Evolutionary conservation across 768 basidiomycete genomes (phyloP).

Genomic region (Sistotremastrum niveocremeum): DNA sequence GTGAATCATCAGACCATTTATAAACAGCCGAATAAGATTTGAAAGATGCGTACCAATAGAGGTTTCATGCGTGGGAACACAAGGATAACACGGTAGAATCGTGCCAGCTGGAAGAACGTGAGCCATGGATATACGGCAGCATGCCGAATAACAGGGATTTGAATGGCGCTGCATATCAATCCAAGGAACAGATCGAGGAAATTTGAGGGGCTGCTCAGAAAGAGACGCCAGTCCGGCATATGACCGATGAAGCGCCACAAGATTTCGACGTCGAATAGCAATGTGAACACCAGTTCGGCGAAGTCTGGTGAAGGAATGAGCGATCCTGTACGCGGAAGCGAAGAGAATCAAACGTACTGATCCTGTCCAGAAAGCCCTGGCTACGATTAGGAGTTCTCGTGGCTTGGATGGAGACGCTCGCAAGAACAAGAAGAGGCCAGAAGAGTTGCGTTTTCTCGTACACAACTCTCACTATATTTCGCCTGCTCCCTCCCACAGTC

Average conservation of each 20-base stretch:
- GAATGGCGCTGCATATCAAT: conserved; percentile 61
- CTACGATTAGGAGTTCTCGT: conserved; percentile 43
- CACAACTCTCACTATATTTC: conserved; percentile 38
- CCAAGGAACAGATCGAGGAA: conserved; percentile 68
- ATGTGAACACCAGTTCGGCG: conserved; percentile 63
- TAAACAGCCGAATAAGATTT: conserved; percentile 1
- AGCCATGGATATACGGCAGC: conserved; percentile 74
- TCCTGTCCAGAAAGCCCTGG: conserved; percentile 4
- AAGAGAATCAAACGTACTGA: conserved; percentile 7
- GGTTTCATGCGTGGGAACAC: conserved; percentile 85
- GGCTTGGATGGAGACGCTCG: conserved; percentile 60
- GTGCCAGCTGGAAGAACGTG: conserved; percentile 69
- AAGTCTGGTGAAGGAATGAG: conserved; percentile 41
- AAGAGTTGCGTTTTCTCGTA: conserved; percentile 50
- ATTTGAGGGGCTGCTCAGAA: conserved; percentile 50
- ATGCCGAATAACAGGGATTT: conserved; percentile 62
- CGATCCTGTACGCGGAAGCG: neutral
- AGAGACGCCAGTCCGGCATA: conserved; percentile 72
- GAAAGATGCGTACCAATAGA: conserved; percentile 44
- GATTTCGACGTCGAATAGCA: conserved; percentile 85
- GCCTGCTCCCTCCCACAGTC: conserved; percentile 3
- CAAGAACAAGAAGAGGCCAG: conserved; percentile 66
- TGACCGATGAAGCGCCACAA: conserved; percentile 53
- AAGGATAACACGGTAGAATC: conserved; percentile 89
- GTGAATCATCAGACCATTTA: conserved; percentile 1